These are phyloP conservation scores for Solanum paucissectum DNA, from an alignment of 257 asterid genomes.

Conservation along the genomic window DNA sequence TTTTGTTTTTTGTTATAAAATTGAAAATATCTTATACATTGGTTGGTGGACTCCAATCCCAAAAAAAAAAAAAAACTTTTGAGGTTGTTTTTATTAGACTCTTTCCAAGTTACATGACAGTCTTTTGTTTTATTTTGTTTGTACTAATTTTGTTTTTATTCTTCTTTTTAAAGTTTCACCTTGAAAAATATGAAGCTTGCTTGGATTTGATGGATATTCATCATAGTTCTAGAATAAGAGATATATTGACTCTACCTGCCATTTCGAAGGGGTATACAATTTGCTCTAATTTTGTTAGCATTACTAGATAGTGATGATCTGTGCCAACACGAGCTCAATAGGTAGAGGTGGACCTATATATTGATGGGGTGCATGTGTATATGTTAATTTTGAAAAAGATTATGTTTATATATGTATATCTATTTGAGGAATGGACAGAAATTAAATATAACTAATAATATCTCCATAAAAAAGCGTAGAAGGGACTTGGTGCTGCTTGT, in stretches of 20 bases:
- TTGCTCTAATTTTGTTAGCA: not conserved
- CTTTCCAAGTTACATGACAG: not conserved
- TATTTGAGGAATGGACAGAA: not conserved
- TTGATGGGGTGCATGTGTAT: too few relatives aligned
- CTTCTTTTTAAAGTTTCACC: not conserved
- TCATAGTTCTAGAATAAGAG: not conserved
- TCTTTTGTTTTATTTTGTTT: not conserved
- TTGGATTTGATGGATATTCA: not conserved
- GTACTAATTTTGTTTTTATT: not conserved
- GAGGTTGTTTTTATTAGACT: not conserved
- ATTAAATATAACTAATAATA: too few relatives aligned
- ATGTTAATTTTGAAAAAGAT: fast-evolving
- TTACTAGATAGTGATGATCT: too few relatives aligned
- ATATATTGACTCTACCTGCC: not conserved
- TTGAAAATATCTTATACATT: not conserved
- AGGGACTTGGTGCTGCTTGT: not conserved
- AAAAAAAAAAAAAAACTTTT: not conserved
- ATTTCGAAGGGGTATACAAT: not conserved
- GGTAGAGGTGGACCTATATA: fast-evolving
- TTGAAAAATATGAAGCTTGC: not conserved
- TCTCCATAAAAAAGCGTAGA: too few relatives aligned
- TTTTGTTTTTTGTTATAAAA: not conserved
- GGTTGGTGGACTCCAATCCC: not conserved
- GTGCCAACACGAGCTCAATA: not conserved
- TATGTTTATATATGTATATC: too few relatives aligned